A percentile compares a stretch with the other conserved stretches of the same genome.
phyloP scores from a whole-genome alignment of 1,284 basidiomycete species.

The Trametes pubescens region DNA sequence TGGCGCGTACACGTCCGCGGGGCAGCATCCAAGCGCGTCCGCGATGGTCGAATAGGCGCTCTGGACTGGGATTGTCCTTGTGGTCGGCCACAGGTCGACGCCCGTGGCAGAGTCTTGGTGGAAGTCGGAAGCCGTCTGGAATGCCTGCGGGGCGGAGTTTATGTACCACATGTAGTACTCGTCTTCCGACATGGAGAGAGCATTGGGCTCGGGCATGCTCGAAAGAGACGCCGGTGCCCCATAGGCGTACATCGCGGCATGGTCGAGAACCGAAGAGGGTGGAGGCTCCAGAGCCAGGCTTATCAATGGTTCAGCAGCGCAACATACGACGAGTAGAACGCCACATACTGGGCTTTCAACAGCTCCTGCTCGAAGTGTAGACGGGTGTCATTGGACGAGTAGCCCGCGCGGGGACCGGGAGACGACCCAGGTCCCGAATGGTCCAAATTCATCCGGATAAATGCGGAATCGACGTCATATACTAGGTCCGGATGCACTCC shows the following conservation, averaged over 20 bases:
- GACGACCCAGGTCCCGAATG: not conserved
- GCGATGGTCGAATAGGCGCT: not conserved
- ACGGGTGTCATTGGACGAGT: not conserved
- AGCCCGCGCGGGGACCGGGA: not conserved
- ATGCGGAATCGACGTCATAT: not conserved
- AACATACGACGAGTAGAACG: not conserved
- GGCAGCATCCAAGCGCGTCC: not conserved
- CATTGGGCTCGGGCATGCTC: not conserved
- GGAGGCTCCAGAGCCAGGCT: not conserved
- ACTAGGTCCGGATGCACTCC: not conserved
- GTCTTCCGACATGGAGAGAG: not conserved
- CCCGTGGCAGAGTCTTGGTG: not conserved
- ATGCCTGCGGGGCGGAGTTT: not conserved
- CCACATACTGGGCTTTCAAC: not conserved
- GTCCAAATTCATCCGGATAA: not conserved
- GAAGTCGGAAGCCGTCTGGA: not conserved
- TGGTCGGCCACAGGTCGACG: not conserved
- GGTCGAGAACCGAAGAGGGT: not conserved
- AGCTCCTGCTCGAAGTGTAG: constrained; percentile 1
- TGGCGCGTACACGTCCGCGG: not conserved
- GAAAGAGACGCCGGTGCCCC: not conserved
- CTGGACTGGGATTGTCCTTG: not conserved
- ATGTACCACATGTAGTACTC: not conserved
- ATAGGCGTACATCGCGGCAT: not conserved
- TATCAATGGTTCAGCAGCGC: not conserved